Conservation (phyloP, 257 asterid species). For the Plantago elongata region DNA sequence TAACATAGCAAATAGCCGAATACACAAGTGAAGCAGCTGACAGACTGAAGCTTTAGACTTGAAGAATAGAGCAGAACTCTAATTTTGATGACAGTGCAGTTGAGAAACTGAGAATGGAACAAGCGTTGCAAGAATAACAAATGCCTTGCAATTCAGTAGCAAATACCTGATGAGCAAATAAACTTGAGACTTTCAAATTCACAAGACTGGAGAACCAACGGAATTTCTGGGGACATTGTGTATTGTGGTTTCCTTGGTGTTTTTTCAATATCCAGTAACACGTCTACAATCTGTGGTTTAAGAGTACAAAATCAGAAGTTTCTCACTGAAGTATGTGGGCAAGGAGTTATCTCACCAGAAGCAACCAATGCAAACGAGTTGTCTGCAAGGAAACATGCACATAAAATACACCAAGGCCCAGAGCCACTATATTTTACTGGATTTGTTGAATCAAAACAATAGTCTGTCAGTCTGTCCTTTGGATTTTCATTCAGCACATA, state of each 20-base stretch:
- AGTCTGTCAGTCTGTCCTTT: not conserved
- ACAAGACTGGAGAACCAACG: slow-evolving; percentile 89
- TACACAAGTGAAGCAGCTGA: too few relatives aligned
- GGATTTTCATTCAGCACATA: slow-evolving; percentile 7
- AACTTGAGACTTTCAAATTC: slow-evolving; percentile 79
- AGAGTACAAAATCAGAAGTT: slow-evolving; percentile 16
- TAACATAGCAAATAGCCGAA: too few relatives aligned
- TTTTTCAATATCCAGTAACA: slow-evolving; percentile 57
- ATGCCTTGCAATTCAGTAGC: slow-evolving; percentile 11
- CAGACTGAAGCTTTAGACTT: not conserved
- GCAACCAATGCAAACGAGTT: slow-evolving; percentile 5
- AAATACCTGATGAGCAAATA: slow-evolving; percentile 75
- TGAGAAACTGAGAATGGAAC: slow-evolving; percentile 3
- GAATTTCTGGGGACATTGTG: slow-evolving; percentile 81
- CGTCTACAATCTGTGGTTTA: slow-evolving; percentile 57
- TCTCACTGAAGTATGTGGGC: not conserved
- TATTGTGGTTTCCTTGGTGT: slow-evolving; percentile 91
- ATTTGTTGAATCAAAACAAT: slow-evolving; percentile 7
- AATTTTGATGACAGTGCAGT: not conserved
- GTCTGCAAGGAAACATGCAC: not conserved
- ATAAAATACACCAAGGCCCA: slow-evolving; percentile 7
- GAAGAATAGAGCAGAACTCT: slow-evolving; percentile 13
- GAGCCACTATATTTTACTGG: not conserved
- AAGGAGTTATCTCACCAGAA: slow-evolving; percentile 10
- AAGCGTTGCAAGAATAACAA: slow-evolving; percentile 8